These are phyloP conservation scores for Candolleomyces aberdarensis DNA, from an alignment of 768 basidiomycete genomes.

Conservation along the genomic window DNA sequence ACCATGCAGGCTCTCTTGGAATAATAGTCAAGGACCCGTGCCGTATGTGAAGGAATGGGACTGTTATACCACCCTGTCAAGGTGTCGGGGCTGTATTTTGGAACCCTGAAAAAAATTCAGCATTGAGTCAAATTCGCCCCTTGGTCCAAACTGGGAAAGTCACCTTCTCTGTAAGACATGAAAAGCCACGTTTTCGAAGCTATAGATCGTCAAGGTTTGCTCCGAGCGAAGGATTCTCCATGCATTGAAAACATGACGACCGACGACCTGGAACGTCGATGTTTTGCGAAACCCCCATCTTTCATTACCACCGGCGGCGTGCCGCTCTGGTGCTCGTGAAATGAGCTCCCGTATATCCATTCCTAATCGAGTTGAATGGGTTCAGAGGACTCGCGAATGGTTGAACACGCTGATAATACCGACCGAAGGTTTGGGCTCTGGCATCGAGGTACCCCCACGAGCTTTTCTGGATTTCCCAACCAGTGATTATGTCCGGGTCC, in stretches of 20 bases:
- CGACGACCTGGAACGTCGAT: constrained; percentile 80
- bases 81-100: constrained; percentile 62
- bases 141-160: constrained; percentile 8
- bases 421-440: constrained; percentile 63
- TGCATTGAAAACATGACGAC: constrained; percentile 88
- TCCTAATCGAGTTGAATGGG: constrained; percentile 37
- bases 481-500: constrained; percentile 89
- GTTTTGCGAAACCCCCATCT: constrained; percentile 74
- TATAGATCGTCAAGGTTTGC: constrained; percentile 70
- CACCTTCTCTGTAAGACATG: constrained; percentile 77
- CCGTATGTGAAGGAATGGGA: constrained; percentile 49
- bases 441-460: constrained; percentile 90
- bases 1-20: constrained; percentile 61
- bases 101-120: constrained; percentile 50
- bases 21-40: constrained; percentile 60
- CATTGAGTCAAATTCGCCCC: constrained; percentile 8
- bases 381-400: background rate
- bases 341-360: constrained; percentile 71
- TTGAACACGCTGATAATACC: constrained; percentile 9
- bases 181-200: constrained; percentile 88
- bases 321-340: constrained; percentile 64
- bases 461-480: constrained; percentile 86
- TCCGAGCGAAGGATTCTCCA: constrained; percentile 94
- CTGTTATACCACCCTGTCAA: constrained; percentile 71
- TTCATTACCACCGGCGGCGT: constrained; percentile 36